Evolutionary conservation across 2,329 filamentous ascomycete species (phyloP).

Genomic region (Penicillium palitans): DNA sequence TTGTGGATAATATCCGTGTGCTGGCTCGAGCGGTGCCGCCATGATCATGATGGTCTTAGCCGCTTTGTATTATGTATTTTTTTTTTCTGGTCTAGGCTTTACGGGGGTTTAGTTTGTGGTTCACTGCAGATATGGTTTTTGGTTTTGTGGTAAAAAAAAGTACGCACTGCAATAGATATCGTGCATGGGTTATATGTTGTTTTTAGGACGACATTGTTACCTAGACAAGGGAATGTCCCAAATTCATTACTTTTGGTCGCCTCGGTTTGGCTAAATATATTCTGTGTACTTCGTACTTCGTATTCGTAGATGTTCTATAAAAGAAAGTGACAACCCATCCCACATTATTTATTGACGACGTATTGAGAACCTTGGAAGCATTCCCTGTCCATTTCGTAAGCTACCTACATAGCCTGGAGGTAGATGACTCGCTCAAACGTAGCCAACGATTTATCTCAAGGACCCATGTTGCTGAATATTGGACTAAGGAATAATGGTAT

Average conservation of each 20-base stretch:
- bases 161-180: slow-evolving; percentile 15
- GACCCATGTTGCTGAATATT: too few relatives aligned
- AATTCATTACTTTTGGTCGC: not conserved
- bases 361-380: not conserved
- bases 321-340: not conserved
- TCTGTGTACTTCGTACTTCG: not conserved
- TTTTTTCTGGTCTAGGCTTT: slow-evolving; percentile 6
- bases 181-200: not conserved
- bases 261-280: not conserved
- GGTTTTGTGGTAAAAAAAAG: slow-evolving; percentile 4
- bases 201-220: not conserved
- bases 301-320: not conserved
- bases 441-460: too few relatives aligned
- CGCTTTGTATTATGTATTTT: slow-evolving; percentile 22
- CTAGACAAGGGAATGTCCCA: not conserved
- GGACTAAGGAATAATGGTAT: too few relatives aligned
- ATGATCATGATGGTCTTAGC: slow-evolving; percentile 28
- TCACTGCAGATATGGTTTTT: slow-evolving; percentile 19
- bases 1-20: slow-evolving; percentile 51
- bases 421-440: too few relatives aligned
- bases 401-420: too few relatives aligned
- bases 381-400: too few relatives aligned
- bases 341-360: not conserved
- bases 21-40: slow-evolving; percentile 45
- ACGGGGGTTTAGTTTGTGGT: not conserved